Percentiles rank a stretch among this genome's conserved stretches.
phyloP scores from a whole-genome alignment of 768 basidiomycete genomes.

The Termitomyces sp. region DNA sequence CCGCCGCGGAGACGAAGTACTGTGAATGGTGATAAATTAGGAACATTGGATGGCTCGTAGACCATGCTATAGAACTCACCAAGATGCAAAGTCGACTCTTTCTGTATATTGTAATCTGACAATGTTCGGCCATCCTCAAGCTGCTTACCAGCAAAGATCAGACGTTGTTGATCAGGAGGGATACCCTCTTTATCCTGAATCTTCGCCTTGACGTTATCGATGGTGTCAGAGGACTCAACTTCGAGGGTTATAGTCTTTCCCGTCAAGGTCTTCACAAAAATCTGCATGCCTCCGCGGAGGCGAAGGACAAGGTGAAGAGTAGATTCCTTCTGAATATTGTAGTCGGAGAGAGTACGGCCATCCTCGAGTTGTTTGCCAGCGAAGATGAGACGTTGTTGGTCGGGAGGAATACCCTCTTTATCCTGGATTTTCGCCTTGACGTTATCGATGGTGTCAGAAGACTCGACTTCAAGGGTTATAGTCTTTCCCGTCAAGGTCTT shows the following conservation, averaged over 20 bases:
- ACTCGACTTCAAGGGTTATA: constrained; percentile 90
- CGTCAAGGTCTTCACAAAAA: constrained; percentile 83
- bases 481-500: constrained; percentile 89
- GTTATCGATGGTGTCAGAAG: constrained; percentile 90
- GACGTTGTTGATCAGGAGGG: constrained; percentile 81
- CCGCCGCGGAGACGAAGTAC: constrained; percentile 79
- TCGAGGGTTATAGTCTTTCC: constrained; percentile 93
- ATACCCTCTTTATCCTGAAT: constrained; percentile 84
- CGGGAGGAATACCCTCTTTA: constrained; percentile 79
- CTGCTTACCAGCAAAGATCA: constrained; percentile 94
- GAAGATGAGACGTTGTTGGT: constrained; percentile 88
- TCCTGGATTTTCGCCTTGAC: constrained; percentile 82
- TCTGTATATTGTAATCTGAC: constrained; percentile 79
- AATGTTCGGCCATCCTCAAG: constrained; percentile 91
- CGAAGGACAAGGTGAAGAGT: constrained; percentile 80
- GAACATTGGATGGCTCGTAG: too few species aligned
- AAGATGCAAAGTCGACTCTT: constrained; percentile 71
- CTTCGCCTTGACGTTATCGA: constrained; percentile 85
- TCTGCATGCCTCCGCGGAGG: constrained; percentile 88
- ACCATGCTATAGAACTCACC: constrained; percentile 19
- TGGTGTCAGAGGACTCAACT: constrained; percentile 90
- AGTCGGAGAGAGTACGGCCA: constrained; percentile 82
- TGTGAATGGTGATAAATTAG: constrained; percentile 5
- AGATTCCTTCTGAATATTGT: constrained; percentile 86
- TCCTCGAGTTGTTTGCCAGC: constrained; percentile 95